phyloP scores from a whole-genome alignment of 345 rosid genomes.

The Dimocarpus longan region DNA sequence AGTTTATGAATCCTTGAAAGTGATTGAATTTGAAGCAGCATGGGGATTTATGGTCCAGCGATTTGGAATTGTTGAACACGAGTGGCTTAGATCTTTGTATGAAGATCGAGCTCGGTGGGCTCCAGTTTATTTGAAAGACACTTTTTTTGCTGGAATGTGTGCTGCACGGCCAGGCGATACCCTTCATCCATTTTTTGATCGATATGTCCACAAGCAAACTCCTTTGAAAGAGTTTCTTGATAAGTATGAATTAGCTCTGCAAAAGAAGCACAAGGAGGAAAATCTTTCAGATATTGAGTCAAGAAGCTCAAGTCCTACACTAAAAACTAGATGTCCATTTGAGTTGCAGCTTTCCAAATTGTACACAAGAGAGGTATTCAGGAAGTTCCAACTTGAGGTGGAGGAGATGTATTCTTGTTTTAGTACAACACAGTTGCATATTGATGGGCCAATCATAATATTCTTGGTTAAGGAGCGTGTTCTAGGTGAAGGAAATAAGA shows the following conservation, averaged over 20 bases:
- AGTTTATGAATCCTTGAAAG: slow-evolving; percentile 57
- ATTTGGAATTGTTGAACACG: slow-evolving; percentile 57
- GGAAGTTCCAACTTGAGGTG: slow-evolving; percentile 77
- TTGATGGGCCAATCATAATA: slow-evolving; percentile 64
- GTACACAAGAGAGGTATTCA: slow-evolving; percentile 68
- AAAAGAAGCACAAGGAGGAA: slow-evolving; percentile 77
- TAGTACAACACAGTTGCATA: slow-evolving; percentile 68
- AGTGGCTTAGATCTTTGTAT: slow-evolving; percentile 67
- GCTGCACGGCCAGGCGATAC: slow-evolving; percentile 56
- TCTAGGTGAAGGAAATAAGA: slow-evolving; percentile 50
- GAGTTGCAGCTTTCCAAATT: slow-evolving; percentile 81
- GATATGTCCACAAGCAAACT: slow-evolving; percentile 71
- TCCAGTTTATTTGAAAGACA: slow-evolving; percentile 80
- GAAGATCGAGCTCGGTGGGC: slow-evolving; percentile 82
- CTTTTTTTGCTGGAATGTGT: slow-evolving; percentile 64
- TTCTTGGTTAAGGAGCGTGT: slow-evolving; percentile 80
- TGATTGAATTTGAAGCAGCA: slow-evolving; percentile 67
- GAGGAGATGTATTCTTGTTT: slow-evolving; percentile 90
- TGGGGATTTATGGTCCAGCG: slow-evolving; percentile 71
- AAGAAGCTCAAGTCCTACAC: slow-evolving; percentile 43
- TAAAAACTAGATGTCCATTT: slow-evolving; percentile 71
- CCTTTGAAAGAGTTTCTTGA: slow-evolving; percentile 90
- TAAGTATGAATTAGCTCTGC: slow-evolving; percentile 72
- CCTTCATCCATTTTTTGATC: slow-evolving; percentile 58
- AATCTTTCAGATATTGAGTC: slow-evolving; percentile 60